These are phyloP conservation scores for Nyctanthes arbortristis DNA, from an alignment of 257 asterid genomes.

Conservation along the genomic window DNA sequence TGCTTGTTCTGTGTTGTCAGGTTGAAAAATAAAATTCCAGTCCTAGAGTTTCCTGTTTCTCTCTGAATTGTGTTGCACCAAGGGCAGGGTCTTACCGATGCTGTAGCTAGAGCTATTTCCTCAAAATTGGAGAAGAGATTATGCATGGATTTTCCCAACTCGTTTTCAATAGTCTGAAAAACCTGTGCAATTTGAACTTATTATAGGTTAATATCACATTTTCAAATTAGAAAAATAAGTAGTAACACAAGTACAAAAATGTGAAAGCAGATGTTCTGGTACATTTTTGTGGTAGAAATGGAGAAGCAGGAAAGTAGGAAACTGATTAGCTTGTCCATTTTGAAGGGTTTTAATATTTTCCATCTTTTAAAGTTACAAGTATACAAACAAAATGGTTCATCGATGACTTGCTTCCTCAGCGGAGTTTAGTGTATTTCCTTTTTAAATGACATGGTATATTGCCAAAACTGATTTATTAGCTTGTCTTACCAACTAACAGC, in stretches of 20 bases:
- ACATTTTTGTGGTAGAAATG: neutral
- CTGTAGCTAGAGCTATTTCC: slow-evolving; percentile 80
- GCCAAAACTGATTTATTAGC: neutral
- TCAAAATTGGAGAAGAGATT: slow-evolving; percentile 77
- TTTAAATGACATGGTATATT: neutral
- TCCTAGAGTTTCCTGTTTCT: slow-evolving; percentile 6
- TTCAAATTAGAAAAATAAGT: slow-evolving; percentile 22
- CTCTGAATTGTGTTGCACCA: slow-evolving; percentile 4
- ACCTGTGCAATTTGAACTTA: slow-evolving; percentile 54
- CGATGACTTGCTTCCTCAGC: slow-evolving; percentile 5
- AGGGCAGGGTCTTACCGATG: slow-evolving; percentile 69
- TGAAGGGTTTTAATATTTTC: slow-evolving; percentile 8
- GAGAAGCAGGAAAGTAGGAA: neutral
- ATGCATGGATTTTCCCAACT: slow-evolving; percentile 79
- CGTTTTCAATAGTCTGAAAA: slow-evolving; percentile 60
- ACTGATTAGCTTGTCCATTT: slow-evolving; percentile 12
- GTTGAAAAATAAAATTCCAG: slow-evolving; percentile 8
- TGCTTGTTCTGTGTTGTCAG: slow-evolving; percentile 12
- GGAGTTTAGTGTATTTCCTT: slow-evolving; percentile 9
- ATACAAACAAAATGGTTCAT: slow-evolving; percentile 13
- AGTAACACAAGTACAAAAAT: slow-evolving; percentile 10
- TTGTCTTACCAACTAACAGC: neutral
- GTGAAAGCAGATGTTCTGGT: neutral
- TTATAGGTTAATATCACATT: slow-evolving; percentile 14
- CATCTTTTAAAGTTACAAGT: slow-evolving; percentile 3